These are phyloP conservation scores for Erythrophleum fordii DNA, from an alignment of 306 rosid species.

Conservation along the genomic window DNA sequence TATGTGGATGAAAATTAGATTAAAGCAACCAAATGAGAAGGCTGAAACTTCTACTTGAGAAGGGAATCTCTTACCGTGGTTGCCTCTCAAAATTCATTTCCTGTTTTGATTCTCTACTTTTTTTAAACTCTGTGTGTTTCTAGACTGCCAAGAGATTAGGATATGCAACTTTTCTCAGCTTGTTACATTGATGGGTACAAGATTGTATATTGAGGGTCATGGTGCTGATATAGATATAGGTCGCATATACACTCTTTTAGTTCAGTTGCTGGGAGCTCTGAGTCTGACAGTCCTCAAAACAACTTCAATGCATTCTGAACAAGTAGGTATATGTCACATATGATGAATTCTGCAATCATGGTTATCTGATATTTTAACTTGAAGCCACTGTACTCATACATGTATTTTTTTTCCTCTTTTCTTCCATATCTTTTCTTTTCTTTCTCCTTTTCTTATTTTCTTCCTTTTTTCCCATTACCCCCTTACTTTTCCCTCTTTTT, in stretches of 20 bases:
- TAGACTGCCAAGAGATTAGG: slow-evolving; percentile 6
- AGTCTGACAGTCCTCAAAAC: not conserved
- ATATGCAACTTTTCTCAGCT: slow-evolving; percentile 3
- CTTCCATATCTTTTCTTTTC: not conserved
- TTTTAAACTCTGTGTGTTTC: not conserved
- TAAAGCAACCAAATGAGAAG: not conserved
- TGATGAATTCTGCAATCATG: slow-evolving; percentile 1
- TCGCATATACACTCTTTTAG: not conserved
- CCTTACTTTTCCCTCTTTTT: no score
- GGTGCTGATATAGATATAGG: not conserved
- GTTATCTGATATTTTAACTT: no score
- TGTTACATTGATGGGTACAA: not conserved
- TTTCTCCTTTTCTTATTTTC: no score
- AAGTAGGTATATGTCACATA: not conserved
- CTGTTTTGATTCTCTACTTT: slow-evolving; percentile 3
- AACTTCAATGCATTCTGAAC: slow-evolving; percentile 15
- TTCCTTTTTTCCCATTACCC: no score
- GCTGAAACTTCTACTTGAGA: slow-evolving; percentile 12
- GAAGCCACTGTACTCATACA: no score
- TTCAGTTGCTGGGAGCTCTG: not conserved
- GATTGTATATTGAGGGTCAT: not conserved
- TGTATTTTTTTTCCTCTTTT: not conserved
- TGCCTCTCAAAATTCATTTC: slow-evolving; percentile 18
- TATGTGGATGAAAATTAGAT: not conserved
- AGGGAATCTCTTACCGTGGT: slow-evolving; percentile 11